Conservation (phyloP, 352 stramenopile genomes). For the Phytophthora sansomeana region DNA sequence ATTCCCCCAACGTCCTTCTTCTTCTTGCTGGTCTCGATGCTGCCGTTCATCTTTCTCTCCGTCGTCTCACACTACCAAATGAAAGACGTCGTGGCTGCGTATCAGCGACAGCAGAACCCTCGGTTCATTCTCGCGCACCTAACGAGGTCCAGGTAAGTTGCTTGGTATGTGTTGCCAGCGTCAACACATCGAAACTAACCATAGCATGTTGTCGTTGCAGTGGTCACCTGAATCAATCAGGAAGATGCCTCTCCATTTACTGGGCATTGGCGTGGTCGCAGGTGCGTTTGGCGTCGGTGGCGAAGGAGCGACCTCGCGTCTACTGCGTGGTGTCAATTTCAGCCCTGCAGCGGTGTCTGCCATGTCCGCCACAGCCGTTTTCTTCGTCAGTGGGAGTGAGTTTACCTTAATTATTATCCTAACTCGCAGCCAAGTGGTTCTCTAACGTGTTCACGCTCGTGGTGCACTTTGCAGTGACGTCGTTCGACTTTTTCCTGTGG, state of each 20-base stretch:
- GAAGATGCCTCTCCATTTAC: constrained; percentile 83
- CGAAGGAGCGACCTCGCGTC: constrained; percentile 90
- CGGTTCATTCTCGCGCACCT: constrained; percentile 50
- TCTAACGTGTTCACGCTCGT: constrained; percentile 13
- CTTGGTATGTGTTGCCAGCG: constrained; percentile 18
- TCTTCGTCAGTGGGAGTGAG: constrained; percentile 54
- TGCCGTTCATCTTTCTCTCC: constrained; percentile 72
- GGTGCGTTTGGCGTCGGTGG: constrained; percentile 93
- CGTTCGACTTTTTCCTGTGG: constrained; percentile 54
- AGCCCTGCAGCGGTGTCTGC: constrained; percentile 69
- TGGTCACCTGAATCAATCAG: constrained; percentile 55
- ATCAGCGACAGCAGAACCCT: constrained; percentile 45
- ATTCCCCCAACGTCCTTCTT: constrained; percentile 86
- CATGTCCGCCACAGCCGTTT: constrained; percentile 63
- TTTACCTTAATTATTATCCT: constrained; percentile 3
- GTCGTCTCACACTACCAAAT: constrained; percentile 74
- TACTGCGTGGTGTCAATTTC: constrained; percentile 93
- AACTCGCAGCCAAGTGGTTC: no score
- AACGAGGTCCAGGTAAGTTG: constrained; percentile 58
- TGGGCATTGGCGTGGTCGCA: constrained; percentile 90
- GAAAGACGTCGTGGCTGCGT: constrained; percentile 46
- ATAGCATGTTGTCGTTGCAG: constrained; percentile 36
- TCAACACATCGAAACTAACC: constrained; percentile 2
- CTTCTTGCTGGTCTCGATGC: constrained; percentile 79
- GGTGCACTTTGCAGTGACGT: constrained; percentile 35